Evolutionary conservation across 768 basidiomycete genomes (phyloP).

Genomic region (Chlorophyllum brunneum): DNA sequence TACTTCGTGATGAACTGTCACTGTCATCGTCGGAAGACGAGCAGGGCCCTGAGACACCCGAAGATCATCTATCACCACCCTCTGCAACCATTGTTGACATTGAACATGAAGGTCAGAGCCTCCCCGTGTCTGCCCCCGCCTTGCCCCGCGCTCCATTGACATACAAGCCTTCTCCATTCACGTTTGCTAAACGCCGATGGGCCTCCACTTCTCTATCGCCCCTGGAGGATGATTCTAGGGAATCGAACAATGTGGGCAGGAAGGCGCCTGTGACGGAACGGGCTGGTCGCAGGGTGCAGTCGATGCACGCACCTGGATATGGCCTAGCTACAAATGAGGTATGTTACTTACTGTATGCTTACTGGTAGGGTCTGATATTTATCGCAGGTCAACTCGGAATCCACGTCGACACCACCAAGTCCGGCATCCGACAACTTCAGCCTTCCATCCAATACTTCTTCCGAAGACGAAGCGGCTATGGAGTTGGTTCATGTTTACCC

Average conservation of each 20-base stretch:
- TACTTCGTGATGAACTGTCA: slow-evolving; percentile 33
- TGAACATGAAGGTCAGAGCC: slow-evolving; percentile 16
- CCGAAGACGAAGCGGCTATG: slow-evolving; percentile 19
- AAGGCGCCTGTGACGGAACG: not conserved
- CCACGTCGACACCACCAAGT: not conserved
- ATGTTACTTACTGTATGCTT: not conserved
- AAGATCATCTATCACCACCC: slow-evolving; percentile 44
- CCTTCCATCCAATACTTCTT: slow-evolving; percentile 18
- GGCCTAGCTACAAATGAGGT: slow-evolving; percentile 11
- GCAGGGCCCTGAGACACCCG: slow-evolving; percentile 54
- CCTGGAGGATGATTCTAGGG: not conserved
- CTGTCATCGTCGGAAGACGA: slow-evolving; percentile 44
- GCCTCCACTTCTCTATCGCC: slow-evolving; percentile 17
- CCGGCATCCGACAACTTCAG: slow-evolving; percentile 9
- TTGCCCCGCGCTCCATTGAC: slow-evolving; percentile 40
- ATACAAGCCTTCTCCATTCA: slow-evolving; percentile 60
- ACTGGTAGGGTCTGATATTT: not conserved
- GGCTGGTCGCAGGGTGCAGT: not conserved
- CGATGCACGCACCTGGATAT: not conserved
- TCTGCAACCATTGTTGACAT: slow-evolving; percentile 24
- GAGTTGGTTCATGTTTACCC: slow-evolving; percentile 27
- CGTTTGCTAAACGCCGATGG: slow-evolving; percentile 63
- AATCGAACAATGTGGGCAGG: slow-evolving; percentile 1
- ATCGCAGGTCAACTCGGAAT: slow-evolving; percentile 1
- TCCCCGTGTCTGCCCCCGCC: slow-evolving; percentile 18